phyloP scores from a whole-genome alignment of 768 basidiomycete species.

The Leccinum uliginosum region DNA sequence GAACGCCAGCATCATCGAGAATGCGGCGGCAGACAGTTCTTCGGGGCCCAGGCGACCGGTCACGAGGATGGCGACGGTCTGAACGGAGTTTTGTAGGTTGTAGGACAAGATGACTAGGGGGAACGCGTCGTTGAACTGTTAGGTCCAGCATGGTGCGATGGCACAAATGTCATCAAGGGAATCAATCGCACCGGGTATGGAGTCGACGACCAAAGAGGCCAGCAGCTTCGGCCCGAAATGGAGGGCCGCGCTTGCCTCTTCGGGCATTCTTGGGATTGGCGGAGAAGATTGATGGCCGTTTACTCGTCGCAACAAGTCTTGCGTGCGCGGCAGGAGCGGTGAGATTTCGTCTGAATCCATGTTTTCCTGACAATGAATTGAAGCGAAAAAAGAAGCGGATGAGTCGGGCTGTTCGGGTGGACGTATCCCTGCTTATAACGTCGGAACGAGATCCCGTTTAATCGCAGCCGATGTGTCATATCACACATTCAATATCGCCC shows the following conservation, averaged over 20 bases:
- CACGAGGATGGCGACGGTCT: constrained; percentile 60
- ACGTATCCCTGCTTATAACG: constrained; percentile 15
- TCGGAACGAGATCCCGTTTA: constrained; percentile 1
- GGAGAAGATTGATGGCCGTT: constrained; percentile 5
- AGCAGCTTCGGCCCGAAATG: constrained; percentile 35
- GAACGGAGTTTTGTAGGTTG: constrained; percentile 69
- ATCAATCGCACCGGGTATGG: constrained; percentile 46
- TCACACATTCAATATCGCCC: neutral
- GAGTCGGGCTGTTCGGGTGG: neutral
- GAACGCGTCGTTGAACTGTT: neutral
- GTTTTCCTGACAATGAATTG: constrained; percentile 6
- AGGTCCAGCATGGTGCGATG: neutral
- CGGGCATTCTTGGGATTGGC: constrained; percentile 16
- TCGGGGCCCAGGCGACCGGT: constrained; percentile 65
- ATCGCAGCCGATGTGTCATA: constrained; percentile 2
- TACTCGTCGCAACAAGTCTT: constrained; percentile 5
- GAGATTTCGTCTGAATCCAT: constrained; percentile 27
- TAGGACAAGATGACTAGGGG: constrained; percentile 63
- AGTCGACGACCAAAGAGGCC: constrained; percentile 48
- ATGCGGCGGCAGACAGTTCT: constrained; percentile 67
- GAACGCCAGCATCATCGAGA: constrained; percentile 72
- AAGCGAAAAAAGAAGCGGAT: constrained; percentile 4
- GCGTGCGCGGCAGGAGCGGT: constrained; percentile 27
- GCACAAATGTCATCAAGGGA: neutral
- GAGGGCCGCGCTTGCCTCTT: constrained; percentile 27